phyloP scores from a whole-genome alignment of 371 early-diverging fungal species.

The Lichtheimia ramosa region DNA sequence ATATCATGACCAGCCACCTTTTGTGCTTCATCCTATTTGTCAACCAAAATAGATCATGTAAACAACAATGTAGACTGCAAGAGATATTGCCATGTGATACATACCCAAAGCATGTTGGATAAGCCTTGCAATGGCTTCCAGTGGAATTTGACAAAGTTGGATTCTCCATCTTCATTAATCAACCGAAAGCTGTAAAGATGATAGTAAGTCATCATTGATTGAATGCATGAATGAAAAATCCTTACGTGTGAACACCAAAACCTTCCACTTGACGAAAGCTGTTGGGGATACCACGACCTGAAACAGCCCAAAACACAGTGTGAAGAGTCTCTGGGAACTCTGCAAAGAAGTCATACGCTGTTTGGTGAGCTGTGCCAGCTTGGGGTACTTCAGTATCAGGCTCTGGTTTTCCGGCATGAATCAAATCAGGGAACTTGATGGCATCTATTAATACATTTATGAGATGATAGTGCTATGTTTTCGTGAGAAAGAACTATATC shows the following conservation, averaged over 20 bases:
- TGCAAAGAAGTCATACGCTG: slow-evolving; percentile 53
- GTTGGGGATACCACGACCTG: slow-evolving; percentile 46
- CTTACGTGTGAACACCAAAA: slow-evolving; percentile 41
- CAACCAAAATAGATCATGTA: too few relatives aligned
- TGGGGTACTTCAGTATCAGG: slow-evolving; percentile 48
- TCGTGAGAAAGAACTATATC: too few relatives aligned
- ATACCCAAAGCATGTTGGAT: slow-evolving; percentile 42
- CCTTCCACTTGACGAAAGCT: slow-evolving; percentile 45
- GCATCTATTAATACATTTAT: slow-evolving; percentile 15
- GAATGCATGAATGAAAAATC: background rate
- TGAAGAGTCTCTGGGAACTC: slow-evolving; percentile 45
- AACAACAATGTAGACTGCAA: too few relatives aligned
- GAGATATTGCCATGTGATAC: background rate
- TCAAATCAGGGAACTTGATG: slow-evolving; percentile 49
- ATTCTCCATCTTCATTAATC: slow-evolving; percentile 42
- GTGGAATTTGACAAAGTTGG: slow-evolving; percentile 48
- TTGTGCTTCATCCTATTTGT: slow-evolving; percentile 42
- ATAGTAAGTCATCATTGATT: too few relatives aligned
- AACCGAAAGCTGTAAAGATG: slow-evolving; percentile 31
- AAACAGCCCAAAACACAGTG: slow-evolving; percentile 43
- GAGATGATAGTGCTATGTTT: too few relatives aligned
- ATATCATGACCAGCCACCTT: slow-evolving; percentile 50
- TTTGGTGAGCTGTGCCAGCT: slow-evolving; percentile 49
- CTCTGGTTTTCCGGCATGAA: slow-evolving; percentile 53
- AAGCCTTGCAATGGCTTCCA: slow-evolving; percentile 53